Percentiles rank a stretch among this genome's conserved stretches.
phyloP scores from a whole-genome alignment of 768 basidiomycete genomes.

The Leucosporidium yakuticum region DNA sequence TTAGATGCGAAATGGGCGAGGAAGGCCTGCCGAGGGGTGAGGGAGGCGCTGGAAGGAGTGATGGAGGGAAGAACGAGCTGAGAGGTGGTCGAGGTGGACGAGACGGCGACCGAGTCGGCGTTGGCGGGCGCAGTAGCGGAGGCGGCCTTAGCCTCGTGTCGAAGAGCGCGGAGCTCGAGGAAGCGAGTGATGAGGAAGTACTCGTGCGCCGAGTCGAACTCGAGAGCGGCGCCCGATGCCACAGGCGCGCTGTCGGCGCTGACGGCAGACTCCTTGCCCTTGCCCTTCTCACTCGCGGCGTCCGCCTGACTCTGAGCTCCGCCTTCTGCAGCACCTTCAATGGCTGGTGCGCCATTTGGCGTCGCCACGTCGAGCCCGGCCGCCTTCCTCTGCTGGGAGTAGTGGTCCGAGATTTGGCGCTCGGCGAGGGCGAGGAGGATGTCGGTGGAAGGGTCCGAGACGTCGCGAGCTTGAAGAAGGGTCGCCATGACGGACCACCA shows the following conservation, averaged over 20 bases:
- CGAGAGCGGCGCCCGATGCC: not conserved
- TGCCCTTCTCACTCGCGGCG: not conserved
- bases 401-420: conserved; percentile 16
- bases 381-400: not conserved
- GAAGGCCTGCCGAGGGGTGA: not conserved
- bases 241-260: not conserved
- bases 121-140: not conserved
- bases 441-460: conserved; percentile 5
- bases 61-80: conserved; percentile 14
- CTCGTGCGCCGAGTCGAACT: conserved; percentile 25
- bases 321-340: not conserved
- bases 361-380: not conserved
- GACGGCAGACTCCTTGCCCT: not conserved
- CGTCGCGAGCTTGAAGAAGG: conserved; percentile 20
- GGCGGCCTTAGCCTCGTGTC: not conserved
- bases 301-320: not conserved
- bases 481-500: conserved; percentile 29
- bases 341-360: not conserved
- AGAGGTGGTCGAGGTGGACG: not conserved
- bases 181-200: conserved; percentile 26
- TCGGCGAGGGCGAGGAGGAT: conserved; percentile 31
- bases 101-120: not conserved
- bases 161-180: conserved; percentile 26
- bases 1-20: conserved; percentile 22
- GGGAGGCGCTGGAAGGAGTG: not conserved